Conservation (phyloP, 2,329 filamentous ascomycete genomes). For the Colletotrichum eremochloae region DNA sequence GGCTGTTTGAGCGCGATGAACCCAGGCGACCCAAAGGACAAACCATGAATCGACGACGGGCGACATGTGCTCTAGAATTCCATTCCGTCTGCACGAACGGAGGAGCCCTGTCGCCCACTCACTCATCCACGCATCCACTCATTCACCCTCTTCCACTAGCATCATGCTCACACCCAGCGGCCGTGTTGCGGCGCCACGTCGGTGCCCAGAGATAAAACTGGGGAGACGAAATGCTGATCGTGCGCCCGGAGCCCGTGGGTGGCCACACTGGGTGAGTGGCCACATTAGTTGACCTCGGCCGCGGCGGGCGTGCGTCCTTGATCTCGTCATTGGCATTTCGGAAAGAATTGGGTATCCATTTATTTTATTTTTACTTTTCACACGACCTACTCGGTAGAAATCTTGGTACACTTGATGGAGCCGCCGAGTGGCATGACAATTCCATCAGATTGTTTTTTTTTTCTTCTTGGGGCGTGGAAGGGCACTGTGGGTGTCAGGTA, state of each 20-base stretch:
- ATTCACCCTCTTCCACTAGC: background rate
- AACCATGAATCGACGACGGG: constrained; percentile 16
- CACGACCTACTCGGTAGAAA: background rate
- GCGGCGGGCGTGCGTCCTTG: constrained; percentile 2
- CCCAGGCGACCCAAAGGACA: background rate
- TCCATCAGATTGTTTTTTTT: background rate
- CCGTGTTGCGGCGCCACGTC: constrained; percentile 23
- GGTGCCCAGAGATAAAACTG: constrained; percentile 37
- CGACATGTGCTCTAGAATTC: constrained; percentile 20
- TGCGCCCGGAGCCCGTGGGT: constrained; percentile 17
- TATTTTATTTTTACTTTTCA: background rate
- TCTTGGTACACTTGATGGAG: background rate
- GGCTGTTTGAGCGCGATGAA: constrained; percentile 15
- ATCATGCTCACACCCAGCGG: background rate
- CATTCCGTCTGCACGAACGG: constrained; percentile 18
- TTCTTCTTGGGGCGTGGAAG: too few relatives aligned
- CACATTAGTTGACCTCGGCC: background rate
- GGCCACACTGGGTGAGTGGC: background rate
- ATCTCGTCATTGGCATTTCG: constrained; percentile 26
- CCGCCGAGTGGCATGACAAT: background rate
- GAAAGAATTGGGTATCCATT: constrained; percentile 13
- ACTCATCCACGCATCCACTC: background rate
- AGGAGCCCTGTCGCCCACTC: constrained; percentile 25
- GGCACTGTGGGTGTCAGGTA: too few relatives aligned
- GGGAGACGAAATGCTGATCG: constrained; percentile 29